Conservation (phyloP, 2,329 filamentous ascomycete genomes). For the Paecilomyces formosus region DNA sequence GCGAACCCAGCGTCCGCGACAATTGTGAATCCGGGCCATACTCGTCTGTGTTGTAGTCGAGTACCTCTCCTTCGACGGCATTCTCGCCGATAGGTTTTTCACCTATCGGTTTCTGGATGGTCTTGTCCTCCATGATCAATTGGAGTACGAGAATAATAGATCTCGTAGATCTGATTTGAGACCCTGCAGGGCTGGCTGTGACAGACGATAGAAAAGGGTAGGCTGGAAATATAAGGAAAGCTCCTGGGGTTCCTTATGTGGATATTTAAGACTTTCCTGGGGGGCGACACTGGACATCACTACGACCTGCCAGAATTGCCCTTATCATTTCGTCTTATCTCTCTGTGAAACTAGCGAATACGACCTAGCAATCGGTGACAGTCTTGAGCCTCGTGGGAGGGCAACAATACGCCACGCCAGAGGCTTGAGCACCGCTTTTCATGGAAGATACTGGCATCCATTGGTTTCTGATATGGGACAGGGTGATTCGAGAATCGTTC, state of each 20-base stretch:
- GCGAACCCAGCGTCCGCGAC: slow-evolving; percentile 31
- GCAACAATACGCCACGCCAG: background rate
- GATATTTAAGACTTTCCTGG: background rate
- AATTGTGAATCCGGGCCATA: slow-evolving; percentile 25
- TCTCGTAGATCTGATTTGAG: background rate
- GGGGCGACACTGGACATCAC: background rate
- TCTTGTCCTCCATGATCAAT: background rate
- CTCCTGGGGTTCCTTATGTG: background rate
- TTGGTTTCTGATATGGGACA: background rate
- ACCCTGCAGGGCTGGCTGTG: background rate
- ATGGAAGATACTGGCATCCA: background rate
- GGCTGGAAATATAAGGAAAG: background rate
- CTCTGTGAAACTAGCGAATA: background rate
- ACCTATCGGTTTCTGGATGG: background rate
- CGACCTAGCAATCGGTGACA: background rate
- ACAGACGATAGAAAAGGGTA: background rate
- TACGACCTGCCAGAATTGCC: background rate
- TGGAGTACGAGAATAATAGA: background rate
- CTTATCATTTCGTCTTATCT: background rate
- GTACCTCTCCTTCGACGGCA: background rate
- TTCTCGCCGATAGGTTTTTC: background rate
- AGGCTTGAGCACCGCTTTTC: background rate
- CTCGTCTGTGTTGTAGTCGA: slow-evolving; percentile 3
- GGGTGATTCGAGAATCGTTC: background rate
- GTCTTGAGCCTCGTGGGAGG: background rate